A percentile compares a stretch with the other conserved stretches of the same genome.
Conservation (phyloP, 176 grass and related monocot genomes). For the Eleusine indica region DNA sequence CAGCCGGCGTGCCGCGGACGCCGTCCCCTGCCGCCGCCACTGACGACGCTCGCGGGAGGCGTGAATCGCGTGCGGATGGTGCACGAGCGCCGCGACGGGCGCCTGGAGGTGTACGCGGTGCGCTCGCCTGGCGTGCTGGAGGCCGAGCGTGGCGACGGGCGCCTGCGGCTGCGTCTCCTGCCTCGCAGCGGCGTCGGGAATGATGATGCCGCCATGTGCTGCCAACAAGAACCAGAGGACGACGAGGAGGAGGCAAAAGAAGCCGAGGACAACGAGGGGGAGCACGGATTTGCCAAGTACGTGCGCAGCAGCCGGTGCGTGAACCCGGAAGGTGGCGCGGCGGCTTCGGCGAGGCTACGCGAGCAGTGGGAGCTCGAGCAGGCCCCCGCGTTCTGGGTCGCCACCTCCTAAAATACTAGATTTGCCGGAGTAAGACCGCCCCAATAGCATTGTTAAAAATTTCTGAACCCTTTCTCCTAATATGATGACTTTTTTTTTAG, state of each 20-base stretch:
- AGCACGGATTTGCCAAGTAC: conserved; percentile 30
- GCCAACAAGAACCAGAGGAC: conserved; percentile 31
- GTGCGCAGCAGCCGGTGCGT: conserved; percentile 44
- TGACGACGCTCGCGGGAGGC: conserved; percentile 56
- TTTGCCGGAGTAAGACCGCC: no score
- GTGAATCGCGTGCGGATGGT: conserved; percentile 49
- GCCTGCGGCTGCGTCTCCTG: conserved; percentile 51
- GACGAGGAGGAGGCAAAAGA: conserved; percentile 5
- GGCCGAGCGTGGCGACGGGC: conserved; percentile 65
- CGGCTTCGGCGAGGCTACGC: conserved; percentile 5
- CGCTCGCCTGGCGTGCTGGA: conserved; percentile 41
- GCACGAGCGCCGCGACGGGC: conserved; percentile 57
- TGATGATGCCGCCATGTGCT: conserved; percentile 9
- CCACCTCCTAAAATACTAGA: background rate
- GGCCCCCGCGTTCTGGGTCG: conserved; percentile 36
- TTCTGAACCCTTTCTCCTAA: no score
- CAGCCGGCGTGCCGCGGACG: background rate
- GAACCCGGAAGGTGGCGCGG: conserved; percentile 35
- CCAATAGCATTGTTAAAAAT: no score
- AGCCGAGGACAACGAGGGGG: background rate
- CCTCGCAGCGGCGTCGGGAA: conserved; percentile 7
- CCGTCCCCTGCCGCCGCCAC: conserved; percentile 56
- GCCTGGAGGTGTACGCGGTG: conserved; percentile 56
- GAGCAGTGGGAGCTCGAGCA: conserved; percentile 36
- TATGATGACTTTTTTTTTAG: no score